Percentiles rank a stretch among this genome's conserved stretches.
phyloP scores from a whole-genome alignment of 2,329 filamentous ascomycete species.

The Monilinia vaccinii-corymbosi region DNA sequence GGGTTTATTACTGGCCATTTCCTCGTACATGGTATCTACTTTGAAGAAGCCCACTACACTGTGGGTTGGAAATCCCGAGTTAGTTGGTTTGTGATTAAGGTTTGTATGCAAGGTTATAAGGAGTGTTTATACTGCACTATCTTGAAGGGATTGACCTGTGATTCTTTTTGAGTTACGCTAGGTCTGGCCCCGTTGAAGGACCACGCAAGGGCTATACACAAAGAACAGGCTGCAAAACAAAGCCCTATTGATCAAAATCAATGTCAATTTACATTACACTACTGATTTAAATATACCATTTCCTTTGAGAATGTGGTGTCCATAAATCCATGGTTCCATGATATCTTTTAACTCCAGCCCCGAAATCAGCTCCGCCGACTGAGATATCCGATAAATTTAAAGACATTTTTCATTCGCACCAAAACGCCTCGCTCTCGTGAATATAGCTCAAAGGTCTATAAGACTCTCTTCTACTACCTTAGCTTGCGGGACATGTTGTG shows the following conservation, averaged over 20 bases:
- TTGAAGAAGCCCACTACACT: too few species aligned
- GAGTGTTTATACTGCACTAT: too few species aligned
- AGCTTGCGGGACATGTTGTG: slow-evolving; percentile 48
- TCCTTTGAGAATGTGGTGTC: background rate
- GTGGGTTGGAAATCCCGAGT: too few species aligned
- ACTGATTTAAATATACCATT: background rate
- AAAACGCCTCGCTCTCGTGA: background rate
- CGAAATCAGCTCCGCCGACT: background rate
- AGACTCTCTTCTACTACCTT: slow-evolving; percentile 63
- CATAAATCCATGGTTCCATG: background rate
- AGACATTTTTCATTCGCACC: background rate
- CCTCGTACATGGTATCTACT: too few species aligned
- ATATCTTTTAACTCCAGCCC: slow-evolving; percentile 1
- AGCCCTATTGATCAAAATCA: background rate
- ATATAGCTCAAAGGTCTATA: slow-evolving; percentile 60
- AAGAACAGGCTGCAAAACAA: background rate
- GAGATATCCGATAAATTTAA: background rate
- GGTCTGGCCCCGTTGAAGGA: too few species aligned
- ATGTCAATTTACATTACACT: background rate
- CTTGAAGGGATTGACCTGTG: too few species aligned
- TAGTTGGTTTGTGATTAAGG: too few species aligned
- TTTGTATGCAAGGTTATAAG: too few species aligned
- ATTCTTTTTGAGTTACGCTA: too few species aligned
- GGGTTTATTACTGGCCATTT: too few species aligned
- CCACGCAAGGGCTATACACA: too few species aligned